Evolutionary conservation across 2,329 filamentous ascomycete species (phyloP).

Genomic region (Fusarium sp.): DNA sequence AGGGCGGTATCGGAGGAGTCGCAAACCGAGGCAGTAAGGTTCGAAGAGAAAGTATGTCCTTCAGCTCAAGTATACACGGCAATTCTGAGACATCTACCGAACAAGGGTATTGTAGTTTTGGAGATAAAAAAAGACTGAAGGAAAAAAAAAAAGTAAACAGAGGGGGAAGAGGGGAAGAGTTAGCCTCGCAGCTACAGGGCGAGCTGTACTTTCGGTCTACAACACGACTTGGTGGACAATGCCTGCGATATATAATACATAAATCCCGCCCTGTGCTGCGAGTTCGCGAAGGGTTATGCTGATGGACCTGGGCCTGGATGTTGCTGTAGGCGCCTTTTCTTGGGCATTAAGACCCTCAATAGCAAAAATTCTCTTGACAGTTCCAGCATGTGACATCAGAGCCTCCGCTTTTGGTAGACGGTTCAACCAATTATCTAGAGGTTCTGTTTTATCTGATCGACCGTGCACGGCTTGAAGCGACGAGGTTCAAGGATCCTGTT

Average conservation of each 20-base stretch:
- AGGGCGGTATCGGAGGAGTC: background rate
- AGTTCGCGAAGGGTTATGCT: constrained; percentile 21
- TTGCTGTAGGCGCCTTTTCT: constrained; percentile 22
- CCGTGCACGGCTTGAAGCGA: constrained; percentile 31
- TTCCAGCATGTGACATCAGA: constrained; percentile 48
- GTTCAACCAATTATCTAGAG: constrained; percentile 21
- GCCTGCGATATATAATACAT: constrained; percentile 31
- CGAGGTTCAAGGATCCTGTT: constrained; percentile 19
- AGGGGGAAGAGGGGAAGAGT: constrained; percentile 7
- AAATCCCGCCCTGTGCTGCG: constrained; percentile 42
- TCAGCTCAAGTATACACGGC: background rate
- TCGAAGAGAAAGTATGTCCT: background rate
- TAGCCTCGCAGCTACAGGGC: constrained; percentile 43
- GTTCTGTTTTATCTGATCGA: constrained; percentile 46
- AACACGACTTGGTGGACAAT: constrained; percentile 22
- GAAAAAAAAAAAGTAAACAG: background rate
- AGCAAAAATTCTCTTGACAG: constrained; percentile 48
- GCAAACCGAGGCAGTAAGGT: background rate
- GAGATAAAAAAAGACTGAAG: background rate
- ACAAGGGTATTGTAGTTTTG: background rate
- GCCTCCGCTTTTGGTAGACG: constrained; percentile 10
- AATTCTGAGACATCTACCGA: constrained; percentile 11
- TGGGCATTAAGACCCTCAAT: constrained; percentile 8
- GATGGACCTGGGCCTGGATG: constrained; percentile 21
- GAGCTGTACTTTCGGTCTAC: constrained; percentile 25